phyloP scores from a whole-genome alignment of 495 filamentous ascomycete species.

The Xylaria nigripes region DNA sequence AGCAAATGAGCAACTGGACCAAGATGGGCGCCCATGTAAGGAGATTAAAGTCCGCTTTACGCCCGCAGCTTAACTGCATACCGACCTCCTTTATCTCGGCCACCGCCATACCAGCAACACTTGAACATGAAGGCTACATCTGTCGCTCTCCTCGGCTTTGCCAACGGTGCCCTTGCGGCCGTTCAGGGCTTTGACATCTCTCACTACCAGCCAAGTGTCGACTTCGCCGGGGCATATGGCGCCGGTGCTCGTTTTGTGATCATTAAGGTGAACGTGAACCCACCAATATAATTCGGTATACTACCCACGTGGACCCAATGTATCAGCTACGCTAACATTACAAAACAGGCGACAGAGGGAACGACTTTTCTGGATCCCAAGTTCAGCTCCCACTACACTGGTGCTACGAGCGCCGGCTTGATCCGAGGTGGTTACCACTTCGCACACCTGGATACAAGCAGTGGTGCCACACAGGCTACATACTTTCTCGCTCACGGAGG shows the following conservation, averaged over 20 bases:
- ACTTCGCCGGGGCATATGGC: constrained; percentile 49
- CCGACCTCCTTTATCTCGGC: neutral
- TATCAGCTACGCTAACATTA: neutral
- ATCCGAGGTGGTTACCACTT: constrained; percentile 61
- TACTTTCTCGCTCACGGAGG: constrained; percentile 56
- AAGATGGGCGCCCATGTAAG: neutral
- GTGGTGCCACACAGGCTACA: constrained; percentile 47
- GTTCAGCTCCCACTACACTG: constrained; percentile 49
- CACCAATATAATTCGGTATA: neutral
- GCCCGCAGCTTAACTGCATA: neutral
- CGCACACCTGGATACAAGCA: constrained; percentile 44
- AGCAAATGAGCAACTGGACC: neutral
- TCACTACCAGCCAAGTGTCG: constrained; percentile 48
- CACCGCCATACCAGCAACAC: neutral
- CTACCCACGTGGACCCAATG: neutral
- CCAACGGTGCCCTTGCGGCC: constrained; percentile 31
- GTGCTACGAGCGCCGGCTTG: constrained; percentile 48
- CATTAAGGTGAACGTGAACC: constrained; percentile 52
- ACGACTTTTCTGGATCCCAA: constrained; percentile 43
- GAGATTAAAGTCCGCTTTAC: constrained; percentile 3
- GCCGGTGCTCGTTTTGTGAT: constrained; percentile 59
- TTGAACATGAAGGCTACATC: constrained; percentile 13
- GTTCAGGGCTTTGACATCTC: constrained; percentile 63
- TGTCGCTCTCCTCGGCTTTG: constrained; percentile 7
- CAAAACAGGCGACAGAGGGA: constrained; percentile 50